Base-by-base conservation (phyloP, 164 flowering plant genomes). In the Saururus chinensis region DNA sequence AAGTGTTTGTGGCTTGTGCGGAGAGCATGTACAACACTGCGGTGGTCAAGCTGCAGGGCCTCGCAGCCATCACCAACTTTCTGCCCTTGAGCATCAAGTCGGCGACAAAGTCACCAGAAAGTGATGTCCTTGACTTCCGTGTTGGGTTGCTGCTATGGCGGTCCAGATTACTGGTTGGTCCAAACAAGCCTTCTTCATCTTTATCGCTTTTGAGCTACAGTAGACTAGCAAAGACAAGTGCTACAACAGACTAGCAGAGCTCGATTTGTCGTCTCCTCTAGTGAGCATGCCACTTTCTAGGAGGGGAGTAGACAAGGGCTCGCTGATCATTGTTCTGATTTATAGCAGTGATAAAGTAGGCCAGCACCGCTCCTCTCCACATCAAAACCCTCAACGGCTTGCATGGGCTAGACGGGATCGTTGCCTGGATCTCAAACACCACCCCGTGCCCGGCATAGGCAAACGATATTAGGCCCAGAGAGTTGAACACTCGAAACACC, bases 401-500 rank as follows among this genome's bases (percentile, higher is more conserved):
- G 57, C 86, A 88, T 0, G 89, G 88, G 1, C 91, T 84, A 1
- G 98, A 92, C 1, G 98, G 98, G 35, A 92, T 80, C 0, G 98
- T 92, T 52, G 98, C 95, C 75, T 89, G 96, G 61, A 92, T 88
- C 70, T 92, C 98, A 16, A 92, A 81, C n/a, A 70, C 82, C 60
- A 92, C 92, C 0, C 82, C 90, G 57, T 87, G 88, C 11, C 98
- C 96, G 0, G 98, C 98, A 54, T 79, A 91, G 5, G 96, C 95
- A 65, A 87, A 86, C 1, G 98, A 80, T 40, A 88, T 85, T 70
- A 83, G 80, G 19, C 98, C 96, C 68, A 91, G 70, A 1, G 98
- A 93, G 58, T 86, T 91, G 65, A 83, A 88, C 10, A 86, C 86
- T 12, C 98, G 74, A 53, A 91, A 91, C 74, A 88, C 78, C 71